Base-by-base conservation (phyloP, 371 early-diverging fungal species). In the Neoconidiobolus thromboides region DNA sequence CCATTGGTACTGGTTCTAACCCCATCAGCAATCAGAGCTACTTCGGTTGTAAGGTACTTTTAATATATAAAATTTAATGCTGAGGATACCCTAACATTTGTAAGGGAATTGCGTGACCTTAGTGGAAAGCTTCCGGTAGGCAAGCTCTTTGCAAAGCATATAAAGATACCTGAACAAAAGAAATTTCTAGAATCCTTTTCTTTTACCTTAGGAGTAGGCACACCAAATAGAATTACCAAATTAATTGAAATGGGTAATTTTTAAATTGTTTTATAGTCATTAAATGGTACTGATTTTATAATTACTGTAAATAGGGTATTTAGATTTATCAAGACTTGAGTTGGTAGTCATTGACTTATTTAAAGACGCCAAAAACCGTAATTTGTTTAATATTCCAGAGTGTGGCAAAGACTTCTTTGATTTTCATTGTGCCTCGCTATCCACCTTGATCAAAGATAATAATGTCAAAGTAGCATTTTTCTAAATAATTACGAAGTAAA, bases 131-230 rank as follows among this genome's bases (percentile, higher is more conserved):
- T 51, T 43, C 80, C 80, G 59, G 73, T 88, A 26, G 83, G 79
- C 12, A 92, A 92, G 69, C 69, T 90, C 44, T 92, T 92, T 69
- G 85, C 89, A 9, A 79, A 84, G 59, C 93, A 92, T 64, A 70
- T 91, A 65, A 91, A 91, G 66, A 68, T 89, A 0, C 69, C 72
- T 12, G 86, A 86, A 50, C 91, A 92, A 66, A 68, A 75, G 14
- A 62, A 75, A 56, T 71, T 75, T 57, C 71, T 88, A 55, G 68
- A 77, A n/a, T 70, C 68, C 14, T 68, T 73, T 1, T 69, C 77
- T 0, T 70, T 86, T 9, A 82, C 85, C 64, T 65, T 86, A 39
- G 86, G 80, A 7, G 85, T 87, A 0, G 91, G 93, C 0, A 89
- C 93, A 5, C 88, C 93, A 1, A 85, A 83, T 64, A 76, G 93